These are phyloP conservation scores for Backusella australiensis DNA, from an alignment of 192 early-diverging fungal genomes.

Conservation along the genomic window DNA sequence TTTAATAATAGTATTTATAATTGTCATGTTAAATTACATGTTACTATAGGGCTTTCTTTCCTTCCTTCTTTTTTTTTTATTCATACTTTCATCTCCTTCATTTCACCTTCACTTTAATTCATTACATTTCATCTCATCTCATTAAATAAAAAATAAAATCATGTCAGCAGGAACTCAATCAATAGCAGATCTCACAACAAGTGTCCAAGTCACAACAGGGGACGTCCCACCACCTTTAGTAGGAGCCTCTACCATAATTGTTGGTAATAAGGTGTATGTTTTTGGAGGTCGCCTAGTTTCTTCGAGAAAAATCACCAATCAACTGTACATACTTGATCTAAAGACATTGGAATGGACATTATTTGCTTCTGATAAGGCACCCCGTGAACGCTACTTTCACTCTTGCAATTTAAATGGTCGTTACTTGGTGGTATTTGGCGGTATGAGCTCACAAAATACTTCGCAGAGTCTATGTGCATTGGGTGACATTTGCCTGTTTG, in stretches of 20 bases:
- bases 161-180: conserved; percentile 35
- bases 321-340: conserved; percentile 66
- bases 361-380: conserved; percentile 36
- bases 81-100: not conserved
- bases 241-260: conserved; percentile 68
- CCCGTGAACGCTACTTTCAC: conserved; percentile 68
- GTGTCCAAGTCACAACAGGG: conserved; percentile 48
- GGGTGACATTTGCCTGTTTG: conserved; percentile 64
- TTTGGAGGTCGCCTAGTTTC: conserved; percentile 74
- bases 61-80: not conserved
- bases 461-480: conserved; percentile 57
- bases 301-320: conserved; percentile 65
- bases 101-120: not conserved
- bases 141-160: not conserved
- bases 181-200: conserved; percentile 50
- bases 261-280: conserved; percentile 60
- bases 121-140: not conserved
- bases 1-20: not conserved
- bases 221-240: conserved; percentile 76
- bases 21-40: not conserved
- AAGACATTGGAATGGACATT: conserved; percentile 57
- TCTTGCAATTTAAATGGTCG: conserved; percentile 67
- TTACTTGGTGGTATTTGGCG: conserved; percentile 69
- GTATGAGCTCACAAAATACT: conserved; percentile 61
- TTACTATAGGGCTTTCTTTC: not conserved